Base-by-base conservation (phyloP, 2,329 filamentous ascomycete species). In the Epichloe gansuensis region DNA sequence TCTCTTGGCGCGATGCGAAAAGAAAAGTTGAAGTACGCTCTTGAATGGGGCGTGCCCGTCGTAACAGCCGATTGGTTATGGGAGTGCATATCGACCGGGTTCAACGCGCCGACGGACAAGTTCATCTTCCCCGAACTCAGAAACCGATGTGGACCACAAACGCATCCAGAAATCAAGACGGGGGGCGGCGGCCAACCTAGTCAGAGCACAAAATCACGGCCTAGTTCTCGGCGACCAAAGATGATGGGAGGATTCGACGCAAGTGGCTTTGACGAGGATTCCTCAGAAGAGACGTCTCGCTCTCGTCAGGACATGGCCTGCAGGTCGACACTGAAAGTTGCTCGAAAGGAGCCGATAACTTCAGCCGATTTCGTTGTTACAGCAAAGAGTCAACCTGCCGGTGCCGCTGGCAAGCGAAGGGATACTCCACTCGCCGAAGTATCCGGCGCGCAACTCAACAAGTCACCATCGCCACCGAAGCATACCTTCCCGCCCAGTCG, bases 21-120 rank as follows among this genome's bases (percentile, higher is more conserved):
- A 53, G 85, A 93, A 57, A 98, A 98, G 68, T 71, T 93, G 17
- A 80, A 84, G 44, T 83, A 88, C 62, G 89, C 89, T 0, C 65
- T 81, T 8, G 76, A 83, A 59, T 87, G 87, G 74, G 76, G 77
- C 4, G 84, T 97, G 11, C 87, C 89, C 2, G 81, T 91, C n/a
- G 86, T 97, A 11, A 78, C 78, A 7, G 79, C 81, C 17, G 79
- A 84, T 23, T 98, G 93, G 93, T 73, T 98, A 3, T 93, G 87
- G 83, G 77, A 84, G 49, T 93, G 86, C 57, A 81, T 96, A 49
- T 73, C 75, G 60, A 78, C 71, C 0, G 78, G 78, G 5, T 70
- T 59, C 55, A 67, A 70, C 3, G 65, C 72, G 3, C 73, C 77
- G 1, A 64, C 74, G 43, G 68, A 72, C 40, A 58, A 65, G 6